Evolutionary conservation across 805 yeast genomes (phyloP), one percentile per base, ranked within the genome.

Genomic region (Spathaspora girioi): DNA sequence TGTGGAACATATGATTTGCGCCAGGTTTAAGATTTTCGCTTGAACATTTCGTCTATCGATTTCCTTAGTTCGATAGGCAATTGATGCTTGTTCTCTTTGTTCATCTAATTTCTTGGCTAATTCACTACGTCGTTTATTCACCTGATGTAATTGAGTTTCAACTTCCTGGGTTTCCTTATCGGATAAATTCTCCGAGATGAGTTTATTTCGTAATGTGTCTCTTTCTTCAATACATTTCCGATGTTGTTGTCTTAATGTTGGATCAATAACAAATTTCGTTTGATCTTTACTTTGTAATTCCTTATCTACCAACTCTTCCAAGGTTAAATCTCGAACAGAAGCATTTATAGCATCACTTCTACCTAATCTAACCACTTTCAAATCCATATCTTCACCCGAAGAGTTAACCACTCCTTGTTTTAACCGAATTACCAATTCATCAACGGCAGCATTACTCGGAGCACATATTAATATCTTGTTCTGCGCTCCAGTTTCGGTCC

Each of bases 361-460:
- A 42, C 99, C 99, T 38, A 94, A 70, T 59, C 99, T 81, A 11
- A 94, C 96, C 10, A 94, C 78, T 23, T 76, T 78, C 0, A 96
- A 96, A 1, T 66, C 65, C 54, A 82, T 79, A 1, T 62, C 54
- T 11, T 68, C 67, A 0, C 93, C 93, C 35, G 70, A 65, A 18
- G 84, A 70, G 56, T 80, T 76, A 43, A 68, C 67, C 1, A 92
- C 83, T 5, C 97, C 97, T 17, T 73, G 75, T 57, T 86, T 83
- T 53, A 94, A 71, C 64, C 99, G 85, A 17, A 91, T 60, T 12
- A 91, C 94, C 54, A 94, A 75, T 64, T 96, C 99, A 69, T 94
- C 99, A 3, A 94, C 97, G 12, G 99, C 99, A 0, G 99, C 99
- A 72, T 94, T 94, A 65, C 97, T 89, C 2, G 99, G 99, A 1